Conservation (phyloP, 2,329 filamentous ascomycete genomes). For the Cladophialophora bantiana region DNA sequence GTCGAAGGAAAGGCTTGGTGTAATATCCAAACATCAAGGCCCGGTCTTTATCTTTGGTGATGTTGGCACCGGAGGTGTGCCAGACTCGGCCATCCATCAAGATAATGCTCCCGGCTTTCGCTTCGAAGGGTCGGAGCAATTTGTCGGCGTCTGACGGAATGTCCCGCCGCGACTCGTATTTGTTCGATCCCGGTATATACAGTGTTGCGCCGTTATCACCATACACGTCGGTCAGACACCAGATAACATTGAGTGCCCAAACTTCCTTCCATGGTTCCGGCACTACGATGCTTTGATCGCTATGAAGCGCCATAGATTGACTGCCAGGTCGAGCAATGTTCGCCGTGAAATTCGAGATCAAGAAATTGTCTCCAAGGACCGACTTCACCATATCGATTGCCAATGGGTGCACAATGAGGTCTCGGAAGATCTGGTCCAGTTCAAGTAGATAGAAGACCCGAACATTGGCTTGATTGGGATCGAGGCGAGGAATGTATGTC, state of each 20-base stretch:
- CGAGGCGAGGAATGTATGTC: constrained; percentile 41
- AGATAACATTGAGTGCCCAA: constrained; percentile 42
- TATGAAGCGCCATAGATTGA: constrained; percentile 45
- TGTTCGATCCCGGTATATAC: constrained; percentile 31
- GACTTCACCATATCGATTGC: constrained; percentile 43
- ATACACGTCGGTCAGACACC: constrained; percentile 45
- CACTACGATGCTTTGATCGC: constrained; percentile 45
- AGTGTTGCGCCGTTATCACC: constrained; percentile 43
- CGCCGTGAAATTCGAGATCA: constrained; percentile 48
- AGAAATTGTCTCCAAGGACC: constrained; percentile 43
- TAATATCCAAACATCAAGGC: constrained; percentile 47
- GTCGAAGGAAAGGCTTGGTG: constrained; percentile 43
- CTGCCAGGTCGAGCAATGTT: constrained; percentile 48
- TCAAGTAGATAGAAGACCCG: constrained; percentile 46
- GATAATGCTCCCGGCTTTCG: constrained; percentile 45
- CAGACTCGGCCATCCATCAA: constrained; percentile 47
- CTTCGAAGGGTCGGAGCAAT: constrained; percentile 45
- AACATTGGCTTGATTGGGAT: constrained; percentile 44
- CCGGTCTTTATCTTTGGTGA: constrained; percentile 44
- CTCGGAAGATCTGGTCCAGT: constrained; percentile 43
- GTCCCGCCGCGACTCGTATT: constrained; percentile 20
- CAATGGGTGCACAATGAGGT: constrained; percentile 43
- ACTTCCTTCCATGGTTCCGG: constrained; percentile 45
- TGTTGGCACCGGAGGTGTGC: constrained; percentile 46
- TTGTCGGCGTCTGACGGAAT: constrained; percentile 40